Base-by-base conservation (phyloP, 179 eudicot species). In the Beta corolliflora region DNA sequence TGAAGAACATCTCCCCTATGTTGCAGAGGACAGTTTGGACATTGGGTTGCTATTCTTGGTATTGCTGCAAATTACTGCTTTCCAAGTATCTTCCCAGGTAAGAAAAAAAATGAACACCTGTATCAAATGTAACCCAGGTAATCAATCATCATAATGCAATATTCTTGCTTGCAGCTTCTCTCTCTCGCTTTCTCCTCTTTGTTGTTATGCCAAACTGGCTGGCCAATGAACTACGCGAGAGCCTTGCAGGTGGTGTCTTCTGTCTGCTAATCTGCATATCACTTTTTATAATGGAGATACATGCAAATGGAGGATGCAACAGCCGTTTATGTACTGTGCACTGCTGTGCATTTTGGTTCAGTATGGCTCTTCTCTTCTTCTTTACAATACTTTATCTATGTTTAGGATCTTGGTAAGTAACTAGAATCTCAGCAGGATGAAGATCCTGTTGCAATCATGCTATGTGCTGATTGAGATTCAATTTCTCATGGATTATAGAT, bases 1-100 rank as follows among this genome's bases (percentile, higher is more conserved):
- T 81, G 71, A 76, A 78, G 76, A 80, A 66, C 56, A 46, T 79
- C 73, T 67, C 70, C 64, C 73, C 66, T 78, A 29, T 81, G 84
- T 81, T 86, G 83, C 88, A 89, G 92, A 81, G 90, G 89, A 53
- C 88, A 88, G 66, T 86, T 89, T 71, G 92, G 92, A 31, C 70
- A 84, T 71, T 89, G 92, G 92, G 80, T 89, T 67, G 89, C 89
- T 61, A 73, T 85, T 69, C 73, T 89, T 73, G 83, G 89, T 71
- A 80, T 88, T 23, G 78, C 82, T 60, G 84, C 83, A 21, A 81
- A 78, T 69, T 85, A 86, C 77, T 78, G 79, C 58, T 85, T 83
- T 78, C 89, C 89, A 59, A 58, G 45, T 65, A 18, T 79, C 41
- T 65, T 84, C 69, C 88, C 90, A 79, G 89, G 92, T 88, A 67